Conservation (phyloP, 305 asterid genomes). For the Rubia tinctorum region DNA sequence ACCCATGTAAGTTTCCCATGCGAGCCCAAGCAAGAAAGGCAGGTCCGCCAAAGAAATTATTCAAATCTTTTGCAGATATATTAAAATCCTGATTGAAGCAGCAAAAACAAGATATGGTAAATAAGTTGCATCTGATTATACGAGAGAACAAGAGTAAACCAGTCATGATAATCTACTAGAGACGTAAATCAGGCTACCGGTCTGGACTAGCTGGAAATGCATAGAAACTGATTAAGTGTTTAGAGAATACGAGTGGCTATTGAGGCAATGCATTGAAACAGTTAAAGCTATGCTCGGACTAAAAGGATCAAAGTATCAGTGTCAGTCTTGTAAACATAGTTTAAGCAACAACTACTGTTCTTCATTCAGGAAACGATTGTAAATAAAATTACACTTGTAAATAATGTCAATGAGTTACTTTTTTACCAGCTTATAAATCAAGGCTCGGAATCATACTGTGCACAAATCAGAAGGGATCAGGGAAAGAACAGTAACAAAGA, state of each 20-base stretch:
- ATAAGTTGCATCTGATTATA: not conserved
- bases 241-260: not conserved
- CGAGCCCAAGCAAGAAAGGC: conserved; percentile 99
- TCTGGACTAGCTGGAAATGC: not conserved
- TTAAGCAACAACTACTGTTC: not conserved
- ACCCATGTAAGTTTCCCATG: conserved; percentile 97
- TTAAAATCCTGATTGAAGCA: conserved; percentile 59
- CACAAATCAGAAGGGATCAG: not conserved
- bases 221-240: not conserved
- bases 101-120: conserved; percentile 18
- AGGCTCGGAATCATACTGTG: not conserved
- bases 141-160: not conserved
- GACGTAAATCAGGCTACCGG: not conserved
- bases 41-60: conserved; percentile 95
- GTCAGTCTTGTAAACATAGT: not conserved
- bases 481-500: conserved; percentile 3
- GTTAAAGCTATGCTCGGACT: not conserved
- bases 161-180: not conserved
- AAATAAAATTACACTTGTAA: not conserved
- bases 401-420: not conserved
- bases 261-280: not conserved
- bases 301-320: not conserved
- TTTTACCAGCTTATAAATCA: not conserved
- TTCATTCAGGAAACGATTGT: not conserved
- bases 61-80: conserved; percentile 57